Base-by-base conservation (phyloP, 441 rosid species). In the Adansonia gregorii region DNA sequence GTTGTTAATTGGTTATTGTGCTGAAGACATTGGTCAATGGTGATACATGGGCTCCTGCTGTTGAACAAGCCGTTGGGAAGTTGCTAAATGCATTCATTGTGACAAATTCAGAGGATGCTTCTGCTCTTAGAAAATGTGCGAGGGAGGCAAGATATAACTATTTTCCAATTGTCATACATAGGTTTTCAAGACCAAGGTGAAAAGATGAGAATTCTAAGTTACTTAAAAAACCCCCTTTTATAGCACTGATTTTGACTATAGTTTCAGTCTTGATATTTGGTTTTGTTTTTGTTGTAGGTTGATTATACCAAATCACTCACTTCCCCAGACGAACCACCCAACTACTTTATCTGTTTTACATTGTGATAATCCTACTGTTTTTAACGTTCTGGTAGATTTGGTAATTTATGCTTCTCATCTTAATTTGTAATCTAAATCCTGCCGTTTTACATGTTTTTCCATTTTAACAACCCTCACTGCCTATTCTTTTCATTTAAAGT, bases 41-140 rank as follows among this genome's bases (percentile, higher is more conserved):
- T 76, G 94, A 91, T 77, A 83, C 78, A 63, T 94, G 99, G 99
- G 99, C 92, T 83, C 86, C 90, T 78, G 91, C 97, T 73, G 97
- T 88, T 90, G 99, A 97, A 82, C 88, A 86, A 87, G 98, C 99
- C 55, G 76, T 97, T 70, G 98, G 98, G 78, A 94, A 73, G 83
- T 68, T 93, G 84, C 88, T 94, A 39, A 94, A 97, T 88, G 98
- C 98, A 83, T 97, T 97, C 85, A 90, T 97, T 76, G 99, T 91
- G 83, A 92, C 98, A 43, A 87, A 89, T 81, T 98, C 93, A 79
- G 88, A 82, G 79, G 99, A 97, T 85, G 86, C 89, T 11, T 89
- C 84, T 82, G 78, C 82, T 81, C 89, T 97, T 73, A 88, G 94
- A 87, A 69, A 81, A 78, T 94, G 97, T 85, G 99, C 94, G 1